Evolutionary conservation across 1,139 yeast species (phyloP).

Genomic region (Candida sojae): DNA sequence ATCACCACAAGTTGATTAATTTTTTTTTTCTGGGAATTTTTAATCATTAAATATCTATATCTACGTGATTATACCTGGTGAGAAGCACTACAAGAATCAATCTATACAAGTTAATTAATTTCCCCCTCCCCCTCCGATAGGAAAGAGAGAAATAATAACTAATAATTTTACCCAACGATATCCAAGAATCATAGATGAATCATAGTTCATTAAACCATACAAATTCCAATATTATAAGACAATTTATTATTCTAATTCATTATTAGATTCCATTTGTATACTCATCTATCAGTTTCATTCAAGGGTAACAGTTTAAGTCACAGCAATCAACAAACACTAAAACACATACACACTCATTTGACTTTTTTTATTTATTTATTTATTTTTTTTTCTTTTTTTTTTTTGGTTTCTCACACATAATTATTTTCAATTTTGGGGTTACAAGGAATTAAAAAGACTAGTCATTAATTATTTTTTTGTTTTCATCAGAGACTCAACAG

Average conservation of each 20-base stretch:
- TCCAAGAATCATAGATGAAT: constrained; percentile 1
- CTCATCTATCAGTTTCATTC: neutral
- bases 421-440: too few species aligned
- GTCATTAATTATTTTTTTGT: too few species aligned
- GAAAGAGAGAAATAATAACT: neutral
- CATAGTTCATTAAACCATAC: neutral
- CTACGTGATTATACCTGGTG: neutral
- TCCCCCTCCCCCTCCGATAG: neutral
- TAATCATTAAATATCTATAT: too few species aligned
- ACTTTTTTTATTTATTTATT: neutral
- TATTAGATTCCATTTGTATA: neutral
- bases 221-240: neutral
- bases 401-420: too few species aligned
- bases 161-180: neutral
- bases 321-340: neutral
- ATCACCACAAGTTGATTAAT: too few species aligned
- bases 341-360: neutral
- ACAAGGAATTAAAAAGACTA: too few species aligned
- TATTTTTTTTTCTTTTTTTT: neutral
- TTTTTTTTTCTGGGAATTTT: too few species aligned
- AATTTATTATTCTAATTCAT: neutral
- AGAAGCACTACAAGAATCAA: too few species aligned
- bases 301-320: neutral
- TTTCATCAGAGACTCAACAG: too few species aligned
- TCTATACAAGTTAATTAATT: neutral